Evolutionary conservation across 257 asterid species (phyloP).

Genomic region (Gentiana macrophylla): DNA sequence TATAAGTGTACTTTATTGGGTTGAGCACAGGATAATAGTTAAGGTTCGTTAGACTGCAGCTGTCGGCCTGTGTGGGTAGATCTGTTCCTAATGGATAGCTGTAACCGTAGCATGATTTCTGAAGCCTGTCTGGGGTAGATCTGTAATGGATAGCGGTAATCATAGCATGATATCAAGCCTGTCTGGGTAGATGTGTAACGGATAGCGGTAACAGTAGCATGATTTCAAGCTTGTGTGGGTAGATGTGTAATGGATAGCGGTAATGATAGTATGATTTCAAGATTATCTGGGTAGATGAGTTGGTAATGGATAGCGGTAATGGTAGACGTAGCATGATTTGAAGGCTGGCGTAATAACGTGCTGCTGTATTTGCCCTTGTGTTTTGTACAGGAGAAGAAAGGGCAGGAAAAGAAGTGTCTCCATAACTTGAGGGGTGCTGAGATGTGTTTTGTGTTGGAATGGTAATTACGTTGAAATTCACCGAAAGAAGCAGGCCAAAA

Average conservation of each 20-base stretch:
- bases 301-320: constrained; percentile 40
- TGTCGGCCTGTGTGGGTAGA: too few species aligned
- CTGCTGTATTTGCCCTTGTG: constrained; percentile 77
- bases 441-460: constrained; percentile 23
- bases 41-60: too few species aligned
- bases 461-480: constrained; percentile 18
- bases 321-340: constrained; percentile 50
- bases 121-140: too few species aligned
- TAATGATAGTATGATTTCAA: too few species aligned
- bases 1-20: constrained; percentile 9
- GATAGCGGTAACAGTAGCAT: constrained; percentile 48
- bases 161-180: too few species aligned
- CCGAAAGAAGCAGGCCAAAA: constrained; percentile 18
- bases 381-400: constrained; percentile 59
- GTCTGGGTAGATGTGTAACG: constrained; percentile 32
- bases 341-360: constrained; percentile 53
- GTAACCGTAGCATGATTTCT: too few species aligned
- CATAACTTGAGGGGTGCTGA: constrained; percentile 15
- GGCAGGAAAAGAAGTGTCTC: constrained; percentile 34
- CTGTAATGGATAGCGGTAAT: too few species aligned
- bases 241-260: too few species aligned
- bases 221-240: constrained; percentile 32
- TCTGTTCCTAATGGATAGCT: too few species aligned
- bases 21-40: too few species aligned
- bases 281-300: constrained; percentile 26